Conservation (phyloP, 2,329 filamentous ascomycete species). For the Botryotinia convoluta region DNA sequence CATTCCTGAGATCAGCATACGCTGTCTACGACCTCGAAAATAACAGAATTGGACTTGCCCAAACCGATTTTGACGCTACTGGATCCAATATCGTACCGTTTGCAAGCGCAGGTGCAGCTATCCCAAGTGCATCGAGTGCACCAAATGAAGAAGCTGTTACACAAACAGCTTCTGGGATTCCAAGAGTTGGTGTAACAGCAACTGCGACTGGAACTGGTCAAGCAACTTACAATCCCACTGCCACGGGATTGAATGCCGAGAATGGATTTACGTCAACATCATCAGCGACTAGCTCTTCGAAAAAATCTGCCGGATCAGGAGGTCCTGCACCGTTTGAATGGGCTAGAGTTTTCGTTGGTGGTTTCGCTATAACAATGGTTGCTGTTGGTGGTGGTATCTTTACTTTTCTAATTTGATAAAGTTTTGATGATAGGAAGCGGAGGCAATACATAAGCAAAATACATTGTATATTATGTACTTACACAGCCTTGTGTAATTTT, state of each 20-base stretch:
- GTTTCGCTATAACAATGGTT: slow-evolving; percentile 27
- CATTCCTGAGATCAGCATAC: slow-evolving; percentile 54
- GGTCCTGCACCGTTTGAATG: slow-evolving; percentile 34
- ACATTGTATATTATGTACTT: slow-evolving; percentile 10
- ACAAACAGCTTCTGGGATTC: slow-evolving; percentile 34
- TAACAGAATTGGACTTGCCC: slow-evolving; percentile 49
- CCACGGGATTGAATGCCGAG: slow-evolving; percentile 33
- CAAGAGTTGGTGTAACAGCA: slow-evolving; percentile 25
- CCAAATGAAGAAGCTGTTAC: slow-evolving; percentile 30
- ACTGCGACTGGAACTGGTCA: slow-evolving; percentile 24
- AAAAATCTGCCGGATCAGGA: slow-evolving; percentile 32
- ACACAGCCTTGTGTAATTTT: neutral
- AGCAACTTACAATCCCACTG: slow-evolving; percentile 33
- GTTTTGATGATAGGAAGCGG: neutral
- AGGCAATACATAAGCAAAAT: slow-evolving; percentile 4
- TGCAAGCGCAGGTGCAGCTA: slow-evolving; percentile 32
- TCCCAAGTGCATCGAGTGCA: slow-evolving; percentile 32
- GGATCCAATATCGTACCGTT: slow-evolving; percentile 37
- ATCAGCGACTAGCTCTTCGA: slow-evolving; percentile 20
- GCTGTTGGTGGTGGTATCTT: slow-evolving; percentile 34
- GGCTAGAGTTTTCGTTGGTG: slow-evolving; percentile 29
- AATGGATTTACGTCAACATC: slow-evolving; percentile 30
- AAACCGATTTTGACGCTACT: slow-evolving; percentile 47
- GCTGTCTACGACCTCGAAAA: slow-evolving; percentile 54
- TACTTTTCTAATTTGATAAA: slow-evolving; percentile 19